Evolutionary conservation across 495 filamentous ascomycete species (phyloP).

Genomic region (Choiromyces venosus): DNA sequence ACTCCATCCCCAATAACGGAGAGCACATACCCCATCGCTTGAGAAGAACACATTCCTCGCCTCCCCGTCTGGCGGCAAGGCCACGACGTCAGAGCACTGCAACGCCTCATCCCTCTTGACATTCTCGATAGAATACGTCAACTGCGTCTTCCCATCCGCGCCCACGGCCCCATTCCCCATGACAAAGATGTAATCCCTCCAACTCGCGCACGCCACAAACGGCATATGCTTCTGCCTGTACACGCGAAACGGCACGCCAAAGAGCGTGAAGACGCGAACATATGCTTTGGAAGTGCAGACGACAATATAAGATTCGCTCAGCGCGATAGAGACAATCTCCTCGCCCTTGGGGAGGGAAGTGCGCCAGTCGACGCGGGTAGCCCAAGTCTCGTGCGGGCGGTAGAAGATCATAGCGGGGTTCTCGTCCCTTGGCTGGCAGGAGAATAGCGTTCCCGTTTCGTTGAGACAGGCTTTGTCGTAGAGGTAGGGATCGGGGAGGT

Average conservation of each 20-base stretch:
- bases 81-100: slow-evolving; percentile 86
- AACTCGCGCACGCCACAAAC: slow-evolving; percentile 84
- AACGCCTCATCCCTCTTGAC: slow-evolving; percentile 87
- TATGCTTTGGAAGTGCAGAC: slow-evolving; percentile 79
- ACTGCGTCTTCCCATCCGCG: slow-evolving; percentile 63
- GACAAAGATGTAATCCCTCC: slow-evolving; percentile 88
- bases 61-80: slow-evolving; percentile 64
- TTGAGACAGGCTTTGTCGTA: slow-evolving; percentile 93
- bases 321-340: slow-evolving; percentile 74
- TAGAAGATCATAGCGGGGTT: slow-evolving; percentile 85
- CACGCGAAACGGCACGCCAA: slow-evolving; percentile 79
- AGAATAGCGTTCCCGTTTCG: slow-evolving; percentile 80
- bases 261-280: slow-evolving; percentile 85
- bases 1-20: slow-evolving; percentile 44
- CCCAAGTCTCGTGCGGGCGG: slow-evolving; percentile 95
- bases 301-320: slow-evolving; percentile 84
- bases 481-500: slow-evolving; percentile 90
- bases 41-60: slow-evolving; percentile 86
- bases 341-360: slow-evolving; percentile 77
- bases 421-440: slow-evolving; percentile 64
- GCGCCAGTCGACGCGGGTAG: slow-evolving; percentile 81
- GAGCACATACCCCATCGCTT: slow-evolving; percentile 54
- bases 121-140: slow-evolving; percentile 87
- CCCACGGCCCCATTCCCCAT: slow-evolving; percentile 85
- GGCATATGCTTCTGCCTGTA: slow-evolving; percentile 85